phyloP scores from a whole-genome alignment of 2,329 filamentous ascomycete species.

The Apiospora malaysiana region DNA sequence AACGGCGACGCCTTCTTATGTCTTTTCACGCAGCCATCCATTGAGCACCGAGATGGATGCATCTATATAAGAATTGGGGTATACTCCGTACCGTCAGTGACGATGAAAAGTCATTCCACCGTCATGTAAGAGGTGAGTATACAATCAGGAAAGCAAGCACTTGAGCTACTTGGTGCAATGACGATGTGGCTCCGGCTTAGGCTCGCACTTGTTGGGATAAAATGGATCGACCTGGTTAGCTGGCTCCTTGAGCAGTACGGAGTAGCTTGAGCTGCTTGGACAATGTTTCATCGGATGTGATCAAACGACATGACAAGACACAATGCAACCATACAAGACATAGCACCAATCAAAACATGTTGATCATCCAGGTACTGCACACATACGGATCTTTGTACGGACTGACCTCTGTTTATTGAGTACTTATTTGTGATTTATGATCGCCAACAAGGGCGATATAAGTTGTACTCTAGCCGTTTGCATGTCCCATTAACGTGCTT shows the following conservation, averaged over 20 bases:
- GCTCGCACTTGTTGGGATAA: neutral
- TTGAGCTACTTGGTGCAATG: neutral
- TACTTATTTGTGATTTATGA: no score
- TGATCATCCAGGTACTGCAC: neutral
- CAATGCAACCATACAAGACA: neutral
- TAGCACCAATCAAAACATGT: neutral
- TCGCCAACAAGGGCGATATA: no score
- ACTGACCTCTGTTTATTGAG: no score
- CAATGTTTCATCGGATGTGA: slow-evolving; percentile 14
- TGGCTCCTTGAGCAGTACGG: neutral
- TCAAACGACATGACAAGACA: neutral
- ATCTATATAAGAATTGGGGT: neutral
- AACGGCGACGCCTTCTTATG: neutral
- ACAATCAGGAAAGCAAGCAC: neutral
- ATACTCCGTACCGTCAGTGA: neutral
- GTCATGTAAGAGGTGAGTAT: no score
- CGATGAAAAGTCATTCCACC: neutral
- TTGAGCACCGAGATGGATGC: neutral
- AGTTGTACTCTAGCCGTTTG: no score
- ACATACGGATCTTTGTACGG: neutral
- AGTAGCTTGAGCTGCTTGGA: neutral
- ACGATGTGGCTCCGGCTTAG: neutral
- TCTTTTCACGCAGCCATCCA: neutral
- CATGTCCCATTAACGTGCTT: no score
- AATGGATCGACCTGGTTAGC: neutral